Evolutionary conservation across 345 rosid species (phyloP).

Genomic region (Cardiospermum halicacabum): DNA sequence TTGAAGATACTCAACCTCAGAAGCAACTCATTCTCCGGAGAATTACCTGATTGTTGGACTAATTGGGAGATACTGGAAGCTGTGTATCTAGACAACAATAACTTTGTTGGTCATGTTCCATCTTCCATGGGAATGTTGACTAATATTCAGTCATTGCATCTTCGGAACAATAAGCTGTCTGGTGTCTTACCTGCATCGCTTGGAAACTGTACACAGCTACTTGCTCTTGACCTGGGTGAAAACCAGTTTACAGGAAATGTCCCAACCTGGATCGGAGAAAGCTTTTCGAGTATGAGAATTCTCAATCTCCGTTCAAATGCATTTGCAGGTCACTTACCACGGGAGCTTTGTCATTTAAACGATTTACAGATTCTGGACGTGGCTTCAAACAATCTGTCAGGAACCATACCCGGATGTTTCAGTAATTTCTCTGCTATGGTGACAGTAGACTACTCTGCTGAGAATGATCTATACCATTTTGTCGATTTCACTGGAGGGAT

Average conservation of each 20-base stretch:
- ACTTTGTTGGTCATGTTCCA: neutral
- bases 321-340: neutral
- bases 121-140: neutral
- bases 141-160: neutral
- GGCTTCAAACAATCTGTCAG: slow-evolving; percentile 6
- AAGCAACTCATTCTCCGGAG: slow-evolving; percentile 25
- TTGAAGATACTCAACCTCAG: slow-evolving; percentile 27
- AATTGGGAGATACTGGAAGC: neutral
- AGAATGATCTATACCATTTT: too few relatives aligned
- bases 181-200: neutral
- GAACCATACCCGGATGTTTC: slow-evolving; percentile 8
- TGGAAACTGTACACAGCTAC: neutral
- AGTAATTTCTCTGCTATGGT: neutral
- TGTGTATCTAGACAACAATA: slow-evolving; percentile 6
- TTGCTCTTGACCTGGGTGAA: neutral
- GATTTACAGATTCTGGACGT: slow-evolving; percentile 9
- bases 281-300: neutral
- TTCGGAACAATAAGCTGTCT: neutral
- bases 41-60: slow-evolving; percentile 26
- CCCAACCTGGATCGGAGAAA: slow-evolving; percentile 2
- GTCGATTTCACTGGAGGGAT: neutral
- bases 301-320: slow-evolving; percentile 9
- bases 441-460: neutral
- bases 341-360: neutral
- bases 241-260: slow-evolving; percentile 1